These are phyloP conservation scores for Oryza australiensis DNA, from an alignment of 176 grass and related monocot species.

Conservation along the genomic window DNA sequence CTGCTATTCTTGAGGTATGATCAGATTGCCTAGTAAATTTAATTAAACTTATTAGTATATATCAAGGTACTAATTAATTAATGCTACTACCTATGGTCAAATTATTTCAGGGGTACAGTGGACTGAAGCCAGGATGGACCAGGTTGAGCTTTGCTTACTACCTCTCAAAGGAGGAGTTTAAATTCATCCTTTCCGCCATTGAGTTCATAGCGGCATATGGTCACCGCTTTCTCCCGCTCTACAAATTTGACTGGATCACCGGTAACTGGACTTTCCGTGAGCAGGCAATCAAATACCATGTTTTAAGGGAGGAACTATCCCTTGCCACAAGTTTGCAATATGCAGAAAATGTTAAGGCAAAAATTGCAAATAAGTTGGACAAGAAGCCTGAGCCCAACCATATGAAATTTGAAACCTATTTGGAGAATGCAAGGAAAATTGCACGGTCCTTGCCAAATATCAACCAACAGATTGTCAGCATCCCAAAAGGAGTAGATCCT, in stretches of 20 bases:
- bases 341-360: not conserved
- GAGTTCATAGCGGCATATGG: conserved; percentile 64
- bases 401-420: conserved; percentile 47
- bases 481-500: conserved; percentile 56
- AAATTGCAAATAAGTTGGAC: not conserved
- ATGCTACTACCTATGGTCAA: not conserved
- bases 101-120: conserved; percentile 64
- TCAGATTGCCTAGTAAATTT: not conserved
- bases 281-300: conserved; percentile 41
- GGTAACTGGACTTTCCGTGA: conserved; percentile 66
- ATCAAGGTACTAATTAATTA: not conserved
- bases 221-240: conserved; percentile 62
- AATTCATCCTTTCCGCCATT: conserved; percentile 54
- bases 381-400: not conserved
- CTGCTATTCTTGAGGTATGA: conserved; percentile 52
- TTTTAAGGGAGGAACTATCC: conserved; percentile 43
- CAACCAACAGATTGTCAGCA: not conserved
- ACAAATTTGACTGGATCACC: conserved; percentile 67
- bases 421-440: conserved; percentile 51
- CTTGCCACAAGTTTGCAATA: not conserved
- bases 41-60: not conserved
- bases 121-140: conserved; percentile 84
- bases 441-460: conserved; percentile 46
- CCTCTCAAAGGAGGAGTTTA: conserved; percentile 62
- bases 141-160: conserved; percentile 83